Evolutionary conservation across 352 stramenopile species (phyloP).

Genomic region (Phytopythium chamaehyphon): DNA sequence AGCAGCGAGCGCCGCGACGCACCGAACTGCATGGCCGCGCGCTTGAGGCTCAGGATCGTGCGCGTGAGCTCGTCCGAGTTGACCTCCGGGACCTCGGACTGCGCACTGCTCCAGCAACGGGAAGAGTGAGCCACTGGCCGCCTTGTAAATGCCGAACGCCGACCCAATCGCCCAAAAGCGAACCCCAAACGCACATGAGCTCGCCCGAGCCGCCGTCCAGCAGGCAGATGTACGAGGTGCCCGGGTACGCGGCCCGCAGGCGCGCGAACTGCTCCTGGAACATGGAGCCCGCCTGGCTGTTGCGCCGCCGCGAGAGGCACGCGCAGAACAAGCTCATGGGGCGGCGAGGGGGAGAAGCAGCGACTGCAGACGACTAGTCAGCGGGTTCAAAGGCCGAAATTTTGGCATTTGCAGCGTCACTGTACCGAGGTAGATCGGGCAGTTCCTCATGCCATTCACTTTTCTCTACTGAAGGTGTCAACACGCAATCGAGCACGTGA

Average conservation of each 20-base stretch:
- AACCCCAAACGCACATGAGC: conserved; percentile 72
- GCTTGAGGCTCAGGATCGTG: conserved; percentile 78
- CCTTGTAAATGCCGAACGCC: too few species aligned
- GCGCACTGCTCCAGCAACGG: conserved; percentile 28
- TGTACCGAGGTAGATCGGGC: too few species aligned
- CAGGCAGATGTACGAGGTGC: conserved; percentile 79
- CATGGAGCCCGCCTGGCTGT: conserved; percentile 39
- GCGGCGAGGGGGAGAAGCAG: conserved; percentile 8
- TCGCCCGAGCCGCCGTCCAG: conserved; percentile 70
- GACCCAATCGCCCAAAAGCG: too few species aligned
- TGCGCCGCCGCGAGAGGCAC: conserved; percentile 64
- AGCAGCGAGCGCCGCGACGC: conserved; percentile 1
- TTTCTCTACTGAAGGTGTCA: background rate
- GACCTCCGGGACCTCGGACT: conserved; percentile 59
- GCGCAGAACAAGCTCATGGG: conserved; percentile 64
- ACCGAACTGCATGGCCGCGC: conserved; percentile 80
- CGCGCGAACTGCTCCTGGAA: conserved; percentile 79
- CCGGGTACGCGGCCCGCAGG: conserved; percentile 66
- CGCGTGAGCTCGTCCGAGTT: conserved; percentile 76
- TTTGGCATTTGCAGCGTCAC: background rate
- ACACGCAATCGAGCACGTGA: background rate
- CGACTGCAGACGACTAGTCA: conserved; percentile 4
- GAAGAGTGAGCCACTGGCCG: too few species aligned
- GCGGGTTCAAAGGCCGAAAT: conserved; percentile 3
- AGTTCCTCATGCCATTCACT: too few species aligned